Evolutionary conservation across 1,139 yeast species (phyloP).

Genomic region (Nadsonia commutata): DNA sequence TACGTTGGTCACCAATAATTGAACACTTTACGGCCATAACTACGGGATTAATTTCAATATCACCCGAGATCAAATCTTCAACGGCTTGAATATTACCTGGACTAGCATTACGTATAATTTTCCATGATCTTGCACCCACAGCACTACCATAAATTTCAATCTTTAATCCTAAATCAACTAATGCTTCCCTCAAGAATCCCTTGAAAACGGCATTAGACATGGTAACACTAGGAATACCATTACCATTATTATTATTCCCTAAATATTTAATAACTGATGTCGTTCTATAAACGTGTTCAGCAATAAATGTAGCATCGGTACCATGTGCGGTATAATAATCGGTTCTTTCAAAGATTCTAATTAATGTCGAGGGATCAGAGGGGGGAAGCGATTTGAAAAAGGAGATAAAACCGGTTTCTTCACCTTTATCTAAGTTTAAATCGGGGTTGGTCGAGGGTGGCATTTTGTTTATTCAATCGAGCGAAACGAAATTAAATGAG

Average conservation of each 20-base stretch:
- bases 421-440: constrained; percentile 46
- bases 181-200: constrained; percentile 47
- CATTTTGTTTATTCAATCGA: no score
- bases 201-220: constrained; percentile 61
- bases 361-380: constrained; percentile 15
- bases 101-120: constrained; percentile 48
- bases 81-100: constrained; percentile 84
- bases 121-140: constrained; percentile 33
- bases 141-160: constrained; percentile 55
- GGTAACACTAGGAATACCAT: constrained; percentile 46
- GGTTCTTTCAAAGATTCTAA: constrained; percentile 60
- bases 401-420: constrained; percentile 50
- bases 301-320: constrained; percentile 65
- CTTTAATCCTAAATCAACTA: constrained; percentile 58
- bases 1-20: constrained; percentile 32
- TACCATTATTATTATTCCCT: constrained; percentile 18
- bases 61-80: constrained; percentile 51
- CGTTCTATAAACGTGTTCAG: constrained; percentile 72
- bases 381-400: constrained; percentile 42
- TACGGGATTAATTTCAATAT: constrained; percentile 43
- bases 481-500: no score
- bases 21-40: constrained; percentile 55
- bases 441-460: constrained; percentile 48
- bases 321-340: constrained; percentile 68
- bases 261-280: constrained; percentile 57